phyloP scores from a whole-genome alignment of 257 asterid species.

The Solanum virginianum region DNA sequence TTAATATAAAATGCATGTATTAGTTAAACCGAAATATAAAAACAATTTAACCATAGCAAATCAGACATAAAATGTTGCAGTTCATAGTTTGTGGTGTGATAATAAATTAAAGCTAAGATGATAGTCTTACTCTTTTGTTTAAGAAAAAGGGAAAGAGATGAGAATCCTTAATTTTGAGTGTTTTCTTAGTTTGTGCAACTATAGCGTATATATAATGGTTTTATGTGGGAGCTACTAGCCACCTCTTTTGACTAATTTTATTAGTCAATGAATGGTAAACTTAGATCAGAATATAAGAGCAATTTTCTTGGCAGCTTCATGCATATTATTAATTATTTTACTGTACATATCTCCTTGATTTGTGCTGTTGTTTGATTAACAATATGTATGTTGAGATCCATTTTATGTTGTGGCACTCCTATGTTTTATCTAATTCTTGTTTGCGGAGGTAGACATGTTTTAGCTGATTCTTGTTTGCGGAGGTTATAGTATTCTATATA shows the following conservation, averaged over 20 bases:
- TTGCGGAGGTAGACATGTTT: neutral
- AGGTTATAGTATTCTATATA: too few species aligned
- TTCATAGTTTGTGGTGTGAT: too few species aligned
- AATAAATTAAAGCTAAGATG: neutral
- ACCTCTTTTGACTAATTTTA: neutral
- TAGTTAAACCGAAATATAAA: too few species aligned
- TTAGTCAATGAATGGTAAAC: neutral
- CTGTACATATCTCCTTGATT: neutral
- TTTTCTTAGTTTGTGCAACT: neutral
- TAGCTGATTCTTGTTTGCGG: too few species aligned
- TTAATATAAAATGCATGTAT: neutral
- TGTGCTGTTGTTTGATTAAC: neutral
- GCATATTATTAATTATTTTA: neutral
- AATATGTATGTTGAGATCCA: neutral
- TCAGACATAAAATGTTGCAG: too few species aligned
- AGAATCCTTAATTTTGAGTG: neutral
- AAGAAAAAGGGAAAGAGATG: neutral
- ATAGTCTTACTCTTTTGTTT: neutral
- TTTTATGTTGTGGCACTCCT: too few species aligned
- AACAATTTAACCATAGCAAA: neutral
- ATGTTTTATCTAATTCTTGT: neutral
- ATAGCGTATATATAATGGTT: neutral
- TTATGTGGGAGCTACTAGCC: neutral
- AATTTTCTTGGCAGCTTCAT: neutral
- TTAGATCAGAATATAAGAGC: neutral